A percentile compares a stretch with the other conserved stretches of the same genome.
These are phyloP conservation scores for Vairimorpha apis DNA, from an alignment of 371 early-diverging fungal genomes.

Conservation along the genomic window DNA sequence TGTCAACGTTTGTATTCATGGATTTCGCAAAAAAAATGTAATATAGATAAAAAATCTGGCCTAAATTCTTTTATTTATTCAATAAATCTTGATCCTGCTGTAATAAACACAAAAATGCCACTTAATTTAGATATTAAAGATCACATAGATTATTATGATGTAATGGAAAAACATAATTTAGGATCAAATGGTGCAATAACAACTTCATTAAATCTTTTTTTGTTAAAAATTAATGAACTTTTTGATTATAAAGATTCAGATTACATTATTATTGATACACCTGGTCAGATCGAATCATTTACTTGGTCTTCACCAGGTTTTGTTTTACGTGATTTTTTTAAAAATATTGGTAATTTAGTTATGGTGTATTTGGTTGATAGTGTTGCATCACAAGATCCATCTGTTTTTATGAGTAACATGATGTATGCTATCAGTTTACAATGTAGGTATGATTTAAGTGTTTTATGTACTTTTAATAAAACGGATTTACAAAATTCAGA, in stretches of 20 bases:
- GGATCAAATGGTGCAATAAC: conserved; percentile 98
- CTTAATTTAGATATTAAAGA: conserved; percentile 95
- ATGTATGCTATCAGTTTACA: conserved; percentile 78
- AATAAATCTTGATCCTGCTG: conserved; percentile 96
- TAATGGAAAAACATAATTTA: conserved; percentile 92
- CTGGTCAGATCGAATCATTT: conserved; percentile 99
- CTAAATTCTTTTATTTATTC: conserved; percentile 49
- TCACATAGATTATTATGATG: conserved; percentile 90
- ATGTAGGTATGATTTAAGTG: conserved; percentile 71
- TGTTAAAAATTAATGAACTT: conserved; percentile 85
- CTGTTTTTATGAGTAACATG: conserved; percentile 99
- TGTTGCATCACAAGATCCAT: conserved; percentile 77
- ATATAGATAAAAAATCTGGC: conserved; percentile 47
- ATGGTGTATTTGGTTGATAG: conserved; percentile 91
- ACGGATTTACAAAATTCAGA: conserved; percentile 78
- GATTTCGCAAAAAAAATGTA: conserved; percentile 45
- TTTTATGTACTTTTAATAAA: conserved; percentile 91
- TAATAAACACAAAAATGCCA: conserved; percentile 76
- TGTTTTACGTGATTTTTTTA: conserved; percentile 83
- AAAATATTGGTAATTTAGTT: conserved; percentile 20
- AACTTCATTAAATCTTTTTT: conserved; percentile 87
- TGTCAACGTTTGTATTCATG: conserved; percentile 69
- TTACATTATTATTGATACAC: conserved; percentile 88
- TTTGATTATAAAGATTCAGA: conserved; percentile 62
- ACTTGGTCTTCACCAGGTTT: conserved; percentile 96